Evolutionary conservation across 306 rosid genomes (phyloP).

Genomic region (Argentina anserina): DNA sequence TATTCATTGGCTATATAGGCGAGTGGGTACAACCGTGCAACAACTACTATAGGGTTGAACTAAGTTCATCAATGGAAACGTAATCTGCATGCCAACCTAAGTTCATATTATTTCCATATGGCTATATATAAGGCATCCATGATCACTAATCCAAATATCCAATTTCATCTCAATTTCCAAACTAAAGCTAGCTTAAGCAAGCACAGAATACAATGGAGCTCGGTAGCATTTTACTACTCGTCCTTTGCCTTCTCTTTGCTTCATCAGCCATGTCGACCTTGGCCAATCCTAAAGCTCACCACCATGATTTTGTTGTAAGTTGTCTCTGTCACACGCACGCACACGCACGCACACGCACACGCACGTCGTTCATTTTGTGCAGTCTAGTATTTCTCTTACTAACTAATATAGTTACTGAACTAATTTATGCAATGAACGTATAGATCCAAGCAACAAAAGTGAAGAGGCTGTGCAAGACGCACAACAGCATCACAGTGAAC

Average conservation of each 20-base stretch:
- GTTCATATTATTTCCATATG: neutral
- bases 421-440: neutral
- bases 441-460: constrained; percentile 79
- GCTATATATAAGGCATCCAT: neutral
- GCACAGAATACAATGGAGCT: neutral
- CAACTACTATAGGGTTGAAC: constrained; percentile 3
- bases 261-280: constrained; percentile 37
- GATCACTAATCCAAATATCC: neutral
- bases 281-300: constrained; percentile 46
- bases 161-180: neutral
- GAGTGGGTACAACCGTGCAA: constrained; percentile 4
- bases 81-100: neutral
- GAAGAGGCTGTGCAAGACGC: constrained; percentile 97
- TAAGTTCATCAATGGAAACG: constrained; percentile 1
- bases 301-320: constrained; percentile 72
- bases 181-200: neutral
- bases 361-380: neutral
- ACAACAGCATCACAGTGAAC: constrained; percentile 66
- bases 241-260: constrained; percentile 48
- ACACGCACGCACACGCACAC: neutral
- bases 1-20: neutral
- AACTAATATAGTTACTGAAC: neutral
- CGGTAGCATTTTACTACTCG: constrained; percentile 19
- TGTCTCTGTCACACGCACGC: neutral
- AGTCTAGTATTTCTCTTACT: neutral